Percentiles rank a stretch among this genome's conserved stretches.
phyloP scores from a whole-genome alignment of 495 filamentous ascomycete species.

The Cetradonia linearis region DNA sequence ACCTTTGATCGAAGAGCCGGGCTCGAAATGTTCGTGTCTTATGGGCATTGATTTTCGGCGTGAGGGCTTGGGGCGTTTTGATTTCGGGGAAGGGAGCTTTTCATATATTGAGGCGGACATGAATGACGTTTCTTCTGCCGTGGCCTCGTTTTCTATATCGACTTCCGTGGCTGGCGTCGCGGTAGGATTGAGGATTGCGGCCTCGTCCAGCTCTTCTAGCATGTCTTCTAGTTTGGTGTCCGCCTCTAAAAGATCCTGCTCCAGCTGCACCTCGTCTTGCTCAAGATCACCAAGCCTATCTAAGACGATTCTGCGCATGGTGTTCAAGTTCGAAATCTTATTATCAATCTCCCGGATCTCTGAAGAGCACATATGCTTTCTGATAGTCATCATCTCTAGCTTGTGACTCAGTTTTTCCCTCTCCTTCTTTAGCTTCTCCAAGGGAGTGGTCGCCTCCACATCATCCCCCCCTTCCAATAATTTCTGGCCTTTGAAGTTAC shows the following conservation, averaged over 20 bases:
- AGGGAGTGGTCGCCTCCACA: conserved; percentile 48
- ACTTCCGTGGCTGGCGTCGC: conserved; percentile 41
- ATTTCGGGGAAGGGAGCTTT: conserved; percentile 63
- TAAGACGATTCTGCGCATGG: conserved; percentile 86
- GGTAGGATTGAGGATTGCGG: conserved; percentile 40
- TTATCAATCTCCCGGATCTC: conserved; percentile 96
- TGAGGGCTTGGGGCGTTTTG: conserved; percentile 53
- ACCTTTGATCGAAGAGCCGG: conserved; percentile 79
- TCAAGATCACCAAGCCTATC: conserved; percentile 85
- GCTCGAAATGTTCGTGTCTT: conserved; percentile 88
- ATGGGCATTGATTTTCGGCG: conserved; percentile 83
- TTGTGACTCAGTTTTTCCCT: conserved; percentile 65
- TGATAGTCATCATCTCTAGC: conserved; percentile 80
- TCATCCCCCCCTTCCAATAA: conserved; percentile 51
- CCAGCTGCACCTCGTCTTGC: conserved; percentile 80
- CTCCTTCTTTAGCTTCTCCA: conserved; percentile 65
- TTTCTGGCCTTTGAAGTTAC: conserved; percentile 60
- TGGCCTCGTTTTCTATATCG: conserved; percentile 43
- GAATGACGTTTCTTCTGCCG: conserved; percentile 56
- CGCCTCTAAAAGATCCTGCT: conserved; percentile 76
- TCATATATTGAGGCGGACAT: conserved; percentile 98
- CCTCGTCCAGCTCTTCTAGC: conserved; percentile 63
- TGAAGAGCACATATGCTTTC: conserved; percentile 95
- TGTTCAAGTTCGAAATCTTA: conserved; percentile 88
- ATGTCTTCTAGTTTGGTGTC: conserved; percentile 80